Percentiles rank a stretch among this genome's conserved stretches.
phyloP scores from a whole-genome alignment of 495 filamentous ascomycete genomes.

The Pseudomonodictys pantanalensis region DNA sequence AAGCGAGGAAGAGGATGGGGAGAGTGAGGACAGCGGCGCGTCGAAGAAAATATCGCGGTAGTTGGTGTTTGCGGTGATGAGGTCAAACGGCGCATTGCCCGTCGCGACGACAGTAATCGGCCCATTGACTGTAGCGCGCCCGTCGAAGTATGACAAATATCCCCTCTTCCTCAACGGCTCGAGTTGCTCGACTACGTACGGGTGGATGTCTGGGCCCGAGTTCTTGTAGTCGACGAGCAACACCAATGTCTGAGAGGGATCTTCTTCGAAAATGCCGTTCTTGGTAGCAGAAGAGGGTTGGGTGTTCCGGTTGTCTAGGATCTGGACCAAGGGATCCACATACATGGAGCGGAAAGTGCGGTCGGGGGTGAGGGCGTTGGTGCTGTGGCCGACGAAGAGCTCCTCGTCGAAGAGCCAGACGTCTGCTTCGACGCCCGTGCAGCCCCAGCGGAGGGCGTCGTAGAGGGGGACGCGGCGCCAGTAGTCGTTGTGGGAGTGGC shows the following conservation, averaged over 20 bases:
- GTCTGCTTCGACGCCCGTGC: conserved; percentile 76
- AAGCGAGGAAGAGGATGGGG: no score
- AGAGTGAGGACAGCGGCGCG: conserved; percentile 34
- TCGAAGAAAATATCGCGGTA: conserved; percentile 39
- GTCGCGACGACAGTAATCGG: conserved; percentile 35
- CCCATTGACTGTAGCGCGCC: conserved; percentile 10
- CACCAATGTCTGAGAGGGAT: conserved; percentile 36
- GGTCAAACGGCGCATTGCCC: conserved; percentile 32
- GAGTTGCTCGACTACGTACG: conserved; percentile 34
- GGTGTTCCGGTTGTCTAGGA: conserved; percentile 37
- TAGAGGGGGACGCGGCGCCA: conserved; percentile 76
- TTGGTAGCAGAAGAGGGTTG: conserved; percentile 21
- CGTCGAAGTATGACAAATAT: conserved; percentile 36
- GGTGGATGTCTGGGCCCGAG: conserved; percentile 28
- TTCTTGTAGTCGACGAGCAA: conserved; percentile 45
- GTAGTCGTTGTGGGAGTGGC: conserved; percentile 89
- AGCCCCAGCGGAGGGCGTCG: conserved; percentile 64
- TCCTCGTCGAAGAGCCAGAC: conserved; percentile 66
- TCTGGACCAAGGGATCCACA: conserved; percentile 36
- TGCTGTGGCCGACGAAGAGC: conserved; percentile 48
- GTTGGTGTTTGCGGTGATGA: conserved; percentile 23
- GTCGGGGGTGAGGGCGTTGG: conserved; percentile 31
- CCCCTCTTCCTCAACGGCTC: conserved; percentile 32
- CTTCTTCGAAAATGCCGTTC: conserved; percentile 39
- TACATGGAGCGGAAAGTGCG: conserved; percentile 41